These are phyloP conservation scores for Cadophora malorum DNA, from an alignment of 2,329 filamentous ascomycete species.

Conservation along the genomic window DNA sequence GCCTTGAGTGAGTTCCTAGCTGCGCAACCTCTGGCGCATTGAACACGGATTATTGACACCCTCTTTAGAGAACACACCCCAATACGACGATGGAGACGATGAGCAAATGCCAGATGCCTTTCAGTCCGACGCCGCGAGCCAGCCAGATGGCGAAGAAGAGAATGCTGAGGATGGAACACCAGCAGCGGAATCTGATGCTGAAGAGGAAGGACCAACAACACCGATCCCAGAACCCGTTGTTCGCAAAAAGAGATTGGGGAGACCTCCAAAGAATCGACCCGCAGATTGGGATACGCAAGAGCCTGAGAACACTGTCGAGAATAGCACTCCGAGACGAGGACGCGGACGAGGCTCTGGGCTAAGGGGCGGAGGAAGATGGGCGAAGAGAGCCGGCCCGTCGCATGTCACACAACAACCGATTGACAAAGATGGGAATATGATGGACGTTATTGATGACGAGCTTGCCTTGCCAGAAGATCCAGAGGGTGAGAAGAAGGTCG, in stretches of 20 bases:
- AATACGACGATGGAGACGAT: slow-evolving; percentile 53
- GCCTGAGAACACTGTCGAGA: slow-evolving; percentile 54
- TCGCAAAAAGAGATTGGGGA: slow-evolving; percentile 77
- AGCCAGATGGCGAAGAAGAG: slow-evolving; percentile 48
- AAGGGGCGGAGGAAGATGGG: slow-evolving; percentile 69
- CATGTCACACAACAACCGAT: slow-evolving; percentile 84
- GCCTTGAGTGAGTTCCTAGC: slow-evolving; percentile 54
- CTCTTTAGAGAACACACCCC: slow-evolving; percentile 55
- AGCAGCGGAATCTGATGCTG: slow-evolving; percentile 57
- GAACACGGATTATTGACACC: slow-evolving; percentile 18
- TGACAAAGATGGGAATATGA: slow-evolving; percentile 91
- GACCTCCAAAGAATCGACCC: slow-evolving; percentile 84
- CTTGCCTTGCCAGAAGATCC: slow-evolving; percentile 85
- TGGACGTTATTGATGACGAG: slow-evolving; percentile 91
- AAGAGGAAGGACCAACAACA: slow-evolving; percentile 48
- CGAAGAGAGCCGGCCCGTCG: slow-evolving; percentile 66
- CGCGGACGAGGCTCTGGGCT: slow-evolving; percentile 66
- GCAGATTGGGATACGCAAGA: slow-evolving; percentile 75
- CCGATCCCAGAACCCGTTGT: slow-evolving; percentile 59
- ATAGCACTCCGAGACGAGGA: slow-evolving; percentile 59
- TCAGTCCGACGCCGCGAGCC: slow-evolving; percentile 40
- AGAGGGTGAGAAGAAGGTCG: slow-evolving; percentile 91
- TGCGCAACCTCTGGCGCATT: slow-evolving; percentile 32
- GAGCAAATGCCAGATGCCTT: slow-evolving; percentile 52
- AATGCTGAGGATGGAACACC: slow-evolving; percentile 55